Base-by-base conservation (phyloP, 495 filamentous ascomycete genomes). In the Neurospora sp. region DNA sequence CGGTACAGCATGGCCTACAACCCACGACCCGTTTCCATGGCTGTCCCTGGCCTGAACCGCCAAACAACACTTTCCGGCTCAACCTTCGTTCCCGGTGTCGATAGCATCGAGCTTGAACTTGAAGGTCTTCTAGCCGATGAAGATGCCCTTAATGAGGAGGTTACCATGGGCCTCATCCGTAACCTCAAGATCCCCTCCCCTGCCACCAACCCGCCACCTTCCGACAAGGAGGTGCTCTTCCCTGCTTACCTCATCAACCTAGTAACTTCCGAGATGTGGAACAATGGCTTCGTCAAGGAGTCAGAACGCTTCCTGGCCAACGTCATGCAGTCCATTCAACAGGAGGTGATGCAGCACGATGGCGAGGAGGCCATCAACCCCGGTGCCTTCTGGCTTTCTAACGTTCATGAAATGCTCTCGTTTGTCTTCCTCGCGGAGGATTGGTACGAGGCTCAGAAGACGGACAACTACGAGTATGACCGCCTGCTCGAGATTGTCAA, bases 221-320 rank as follows among this genome's bases (percentile, higher is more conserved):
- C 92, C 37, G 96, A 98, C 83, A 99, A 99, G 85, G 96, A 99
- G 80, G 95, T 99, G 40, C 85, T 99, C 70, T 99, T 98, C 88
- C 96, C 96, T 27, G 94, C 96, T 2, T 99, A 98, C 79, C 89
- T 99, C 73, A 99, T 99, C 84, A 99, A 99, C 81, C 89, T 99
- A 39, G 96, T 99, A 68, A 99, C 96, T 16, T 97, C 94, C 14
- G 96, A 99, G 83, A 99, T 99, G 96, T 99, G 96, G 96, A 99
- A 99, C 85, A 99, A 99, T 78, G 96, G 96, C 37, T 99, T 97
- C 79, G 96, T 99, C 74, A 98, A 99, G 85, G 96, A 99, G 84
- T 98, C 96, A 31, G 96, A 99, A 83, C 92, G 94, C 71, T 99
- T 99, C 86, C 85, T 99, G 71, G 96, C 96, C 72, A 99, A 98